A percentile compares a stretch with the other conserved stretches of the same genome.
phyloP scores from a whole-genome alignment of 2,329 filamentous ascomycete genomes.

The Calonectria pteridis region DNA sequence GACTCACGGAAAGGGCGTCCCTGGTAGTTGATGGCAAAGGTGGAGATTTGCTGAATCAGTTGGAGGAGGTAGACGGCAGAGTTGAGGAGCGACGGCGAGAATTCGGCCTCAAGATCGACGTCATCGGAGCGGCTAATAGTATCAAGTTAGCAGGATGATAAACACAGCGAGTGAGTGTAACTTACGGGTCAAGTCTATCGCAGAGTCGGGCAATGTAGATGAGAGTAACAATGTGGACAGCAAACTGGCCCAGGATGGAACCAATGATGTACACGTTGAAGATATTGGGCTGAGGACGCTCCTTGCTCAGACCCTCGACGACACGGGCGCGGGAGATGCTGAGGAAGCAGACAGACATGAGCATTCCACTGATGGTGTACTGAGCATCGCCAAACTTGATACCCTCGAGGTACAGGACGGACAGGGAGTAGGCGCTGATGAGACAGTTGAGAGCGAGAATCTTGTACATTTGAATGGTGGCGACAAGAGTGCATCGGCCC shows the following conservation, averaged over 20 bases:
- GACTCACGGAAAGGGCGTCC: slow-evolving; percentile 97
- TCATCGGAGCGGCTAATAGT: slow-evolving; percentile 63
- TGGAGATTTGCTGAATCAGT: slow-evolving; percentile 98
- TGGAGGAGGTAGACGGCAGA: slow-evolving; percentile 97
- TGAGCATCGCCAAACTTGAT: slow-evolving; percentile 99
- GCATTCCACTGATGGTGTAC: slow-evolving; percentile 98
- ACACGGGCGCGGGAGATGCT: slow-evolving; percentile 98
- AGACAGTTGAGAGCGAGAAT: slow-evolving; percentile 97
- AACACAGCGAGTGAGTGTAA: slow-evolving; percentile 40
- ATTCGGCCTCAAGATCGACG: slow-evolving; percentile 94
- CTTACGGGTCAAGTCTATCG: slow-evolving; percentile 86
- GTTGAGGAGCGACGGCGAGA: slow-evolving; percentile 93
- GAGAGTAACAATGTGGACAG: slow-evolving; percentile 91
- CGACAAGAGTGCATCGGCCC: slow-evolving; percentile 95
- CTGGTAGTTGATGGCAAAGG: slow-evolving; percentile 99
- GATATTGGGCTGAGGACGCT: slow-evolving; percentile 97
- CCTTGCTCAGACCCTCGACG: slow-evolving; percentile 94
- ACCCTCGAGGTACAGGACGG: slow-evolving; percentile 94
- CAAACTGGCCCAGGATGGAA: slow-evolving; percentile 96
- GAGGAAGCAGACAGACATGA: slow-evolving; percentile 99
- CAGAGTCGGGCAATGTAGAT: slow-evolving; percentile 95
- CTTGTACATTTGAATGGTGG: slow-evolving; percentile 99
- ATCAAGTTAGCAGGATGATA: slow-evolving; percentile 40
- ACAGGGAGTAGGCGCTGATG: slow-evolving; percentile 97
- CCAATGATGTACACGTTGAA: slow-evolving; percentile 99